Percentiles rank a stretch among this genome's conserved stretches.
These are phyloP conservation scores for Beauveria varroae DNA, from an alignment of 2,329 filamentous ascomycete species.

Conservation along the genomic window DNA sequence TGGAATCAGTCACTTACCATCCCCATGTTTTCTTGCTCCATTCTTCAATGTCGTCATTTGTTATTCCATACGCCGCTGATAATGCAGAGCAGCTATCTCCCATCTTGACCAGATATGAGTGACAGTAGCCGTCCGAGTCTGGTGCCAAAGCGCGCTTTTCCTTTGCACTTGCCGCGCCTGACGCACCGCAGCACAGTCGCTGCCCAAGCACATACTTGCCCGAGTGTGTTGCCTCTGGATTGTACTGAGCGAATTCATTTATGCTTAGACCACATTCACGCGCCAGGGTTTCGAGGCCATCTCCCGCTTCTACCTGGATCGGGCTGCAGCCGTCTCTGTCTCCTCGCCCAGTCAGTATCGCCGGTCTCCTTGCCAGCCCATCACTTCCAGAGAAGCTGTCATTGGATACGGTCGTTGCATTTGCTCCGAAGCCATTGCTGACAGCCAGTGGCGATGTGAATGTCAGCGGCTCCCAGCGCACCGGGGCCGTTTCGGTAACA, in stretches of 20 bases:
- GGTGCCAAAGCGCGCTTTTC: neutral
- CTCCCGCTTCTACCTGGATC: conserved; percentile 22
- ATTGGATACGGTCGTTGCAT: conserved; percentile 9
- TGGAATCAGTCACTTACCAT: conserved; percentile 20
- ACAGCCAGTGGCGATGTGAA: conserved; percentile 20
- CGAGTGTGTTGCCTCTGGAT: conserved; percentile 20
- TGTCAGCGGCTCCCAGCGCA: conserved; percentile 8
- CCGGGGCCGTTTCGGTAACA: neutral
- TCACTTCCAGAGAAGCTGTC: neutral
- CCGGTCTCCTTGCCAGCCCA: neutral
- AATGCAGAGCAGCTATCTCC: conserved; percentile 29
- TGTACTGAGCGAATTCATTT: conserved; percentile 27
- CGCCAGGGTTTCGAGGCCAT: conserved; percentile 28
- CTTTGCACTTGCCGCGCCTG: conserved; percentile 15
- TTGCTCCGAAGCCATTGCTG: conserved; percentile 9
- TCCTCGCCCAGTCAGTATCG: neutral
- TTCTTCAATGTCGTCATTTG: conserved; percentile 23
- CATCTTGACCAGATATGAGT: conserved; percentile 23
- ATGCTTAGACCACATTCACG: conserved; percentile 27
- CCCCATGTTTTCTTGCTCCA: conserved; percentile 25
- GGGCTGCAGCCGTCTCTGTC: conserved; percentile 14
- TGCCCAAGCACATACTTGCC: conserved; percentile 21
- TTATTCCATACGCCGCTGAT: conserved; percentile 23
- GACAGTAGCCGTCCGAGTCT: conserved; percentile 26
- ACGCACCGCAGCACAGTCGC: conserved; percentile 29